Evolutionary conservation across 805 yeast genomes (phyloP), one percentile per base, ranked within the genome.

Genomic region (Saturnispora diversa): DNA sequence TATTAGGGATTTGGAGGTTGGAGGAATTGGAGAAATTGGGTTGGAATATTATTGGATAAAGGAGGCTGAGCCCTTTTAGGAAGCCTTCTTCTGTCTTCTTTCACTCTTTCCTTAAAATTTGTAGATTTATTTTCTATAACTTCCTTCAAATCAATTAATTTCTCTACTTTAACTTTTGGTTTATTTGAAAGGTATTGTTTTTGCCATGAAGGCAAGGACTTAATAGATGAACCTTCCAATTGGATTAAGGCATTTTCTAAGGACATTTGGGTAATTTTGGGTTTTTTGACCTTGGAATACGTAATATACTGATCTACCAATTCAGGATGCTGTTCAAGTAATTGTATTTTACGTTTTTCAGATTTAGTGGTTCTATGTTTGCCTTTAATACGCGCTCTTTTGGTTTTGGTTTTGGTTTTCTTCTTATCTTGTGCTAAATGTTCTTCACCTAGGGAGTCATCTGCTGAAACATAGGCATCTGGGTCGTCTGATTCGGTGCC

Each of bases 111-210:
- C 20, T 36, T 26, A 16, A 36, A 36, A 13, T 36, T 21, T 13
- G 17, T 32, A 5, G 39, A 36, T 16, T 36, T 36, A 17, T 23
- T 20, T 5, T 17, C 26, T 19, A 36, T 36, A 15, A 36, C 39
- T 10, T 23, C 39, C 10, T 28, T 13, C 19, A 36, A 19, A 11
- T 36, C 39, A 19, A 36, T 16, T 9, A 36, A 19, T 13, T 36
- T 36, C 19, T 36, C 39, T 19, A 27, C n/a, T 13, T 36, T 17
- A 5, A 36, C 39, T 12, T 28, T 28, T 13, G 39, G 39, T n/a
- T 20, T 20, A n/a, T 29, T 21, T 11, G 27, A 12, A 17, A 27
- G 17, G n/a, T 36, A 20, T 11, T 13, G n/a, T 12, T 24, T 16
- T 36, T 36, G 39, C 39, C 39, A 36, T 3, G 30, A 23, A 9